Percentiles rank a stretch among this genome's conserved stretches.
phyloP scores from a whole-genome alignment of 139 green algal species.

The Chlamydomonas urium region DNA sequence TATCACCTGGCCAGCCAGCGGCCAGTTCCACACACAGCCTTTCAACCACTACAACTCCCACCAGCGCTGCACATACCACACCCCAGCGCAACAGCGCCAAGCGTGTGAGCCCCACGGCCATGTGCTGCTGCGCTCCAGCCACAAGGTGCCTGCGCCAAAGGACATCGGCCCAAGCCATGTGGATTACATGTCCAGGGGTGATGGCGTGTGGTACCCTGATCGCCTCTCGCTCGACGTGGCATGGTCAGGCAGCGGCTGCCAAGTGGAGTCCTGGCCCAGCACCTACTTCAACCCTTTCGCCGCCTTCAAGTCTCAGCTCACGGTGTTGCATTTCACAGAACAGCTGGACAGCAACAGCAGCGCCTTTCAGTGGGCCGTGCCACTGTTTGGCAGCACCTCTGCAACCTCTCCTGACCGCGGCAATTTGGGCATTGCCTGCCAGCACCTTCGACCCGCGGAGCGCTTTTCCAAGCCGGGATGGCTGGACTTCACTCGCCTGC shows the following conservation, averaged over 20 bases:
- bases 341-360: background rate
- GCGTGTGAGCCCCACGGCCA: background rate
- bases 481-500: background rate
- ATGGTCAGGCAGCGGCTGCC: slow-evolving; percentile 33
- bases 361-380: slow-evolving; percentile 7
- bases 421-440: slow-evolving; percentile 3
- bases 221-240: slow-evolving; percentile 19
- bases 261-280: slow-evolving; percentile 3
- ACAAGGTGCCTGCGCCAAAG: background rate
- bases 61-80: background rate
- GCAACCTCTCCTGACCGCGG: background rate
- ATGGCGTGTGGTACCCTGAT: slow-evolving; percentile 52
- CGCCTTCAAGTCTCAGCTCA: background rate
- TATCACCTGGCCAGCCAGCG: background rate
- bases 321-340: slow-evolving; percentile 32
- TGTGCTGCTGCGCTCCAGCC: slow-evolving; percentile 17
- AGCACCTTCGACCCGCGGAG: background rate
- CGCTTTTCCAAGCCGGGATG: slow-evolving; percentile 4
- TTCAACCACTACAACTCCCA: slow-evolving; percentile 27
- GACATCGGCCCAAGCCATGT: slow-evolving; percentile 24
- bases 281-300: slow-evolving; percentile 41
- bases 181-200: slow-evolving; percentile 5
- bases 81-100: background rate
- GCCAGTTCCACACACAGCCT: background rate
- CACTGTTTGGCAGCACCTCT: too few species aligned